Evolutionary conservation across 2,329 filamentous ascomycete species (phyloP), one percentile per base, ranked within the genome.

Genomic region (Drechslerella dactyloides): DNA sequence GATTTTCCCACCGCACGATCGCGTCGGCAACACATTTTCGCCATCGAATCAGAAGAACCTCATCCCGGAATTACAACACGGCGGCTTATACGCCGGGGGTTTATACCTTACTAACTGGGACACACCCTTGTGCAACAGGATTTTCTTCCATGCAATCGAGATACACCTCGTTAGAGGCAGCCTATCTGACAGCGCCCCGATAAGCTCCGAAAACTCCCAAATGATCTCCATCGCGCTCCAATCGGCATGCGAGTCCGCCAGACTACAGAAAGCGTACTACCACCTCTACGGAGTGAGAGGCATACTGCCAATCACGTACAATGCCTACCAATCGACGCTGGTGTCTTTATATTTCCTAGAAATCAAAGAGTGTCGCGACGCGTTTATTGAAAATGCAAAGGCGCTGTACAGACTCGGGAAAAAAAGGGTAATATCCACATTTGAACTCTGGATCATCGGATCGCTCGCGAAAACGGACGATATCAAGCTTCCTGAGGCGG

Each of bases 301-400:
- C n/a, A 70, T 54, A 7, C 50, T 70, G 3, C 21, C 55, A 10
- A 35, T 70, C 42, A 70, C 54, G 1, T 70, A 70, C 33, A 60
- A 64, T 53, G 50, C 66, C 2, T 70, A 48, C 55, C 66, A 70
- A 24, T 70, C 66, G 2, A 37, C 59, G 1, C 15, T 70, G 11
- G 56, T 56, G 23, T 55, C 66, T 1, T 35, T 70, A 51, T 70
- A 64, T 35, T 70, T 70, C 17, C 54, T 70, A 35, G 66, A 70
- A 15, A 42, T 55, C n/a, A 27, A 19, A 7, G 48, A 70, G 21
- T 60, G 63, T n/a, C 1, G 46, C 10, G 66, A 70, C 10, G 54
- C 59, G 5, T 70, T 70, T 30, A 17, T 70, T 13, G 59, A 70
- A 23, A 55, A 63, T 30, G 17, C 55, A 21, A 70, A 70, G 50